These are phyloP conservation scores for Paramarasmius palmivorus DNA, from an alignment of 1,284 basidiomycete genomes.

Conservation along the genomic window DNA sequence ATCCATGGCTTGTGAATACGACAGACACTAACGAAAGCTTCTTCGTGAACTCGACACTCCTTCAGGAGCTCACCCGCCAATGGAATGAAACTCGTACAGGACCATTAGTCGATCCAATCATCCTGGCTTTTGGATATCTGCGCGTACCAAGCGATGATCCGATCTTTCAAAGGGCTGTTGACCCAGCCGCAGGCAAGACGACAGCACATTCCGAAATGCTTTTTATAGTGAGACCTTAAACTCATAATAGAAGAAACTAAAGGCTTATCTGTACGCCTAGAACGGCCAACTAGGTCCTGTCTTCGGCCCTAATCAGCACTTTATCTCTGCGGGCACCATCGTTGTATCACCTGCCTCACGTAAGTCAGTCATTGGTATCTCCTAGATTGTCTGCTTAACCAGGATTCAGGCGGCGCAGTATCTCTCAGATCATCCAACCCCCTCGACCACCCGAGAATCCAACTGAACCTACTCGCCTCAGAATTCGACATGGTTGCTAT, in stretches of 20 bases:
- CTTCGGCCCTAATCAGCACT: conserved; percentile 26
- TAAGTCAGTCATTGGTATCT: conserved; percentile 20
- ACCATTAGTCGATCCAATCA: conserved; percentile 21
- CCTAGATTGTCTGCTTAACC: background rate
- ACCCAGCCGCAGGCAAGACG: conserved; percentile 14
- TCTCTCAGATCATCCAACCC: conserved; percentile 34
- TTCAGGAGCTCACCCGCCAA: conserved; percentile 13
- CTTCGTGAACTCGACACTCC: conserved; percentile 19
- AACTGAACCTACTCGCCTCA: conserved; percentile 33
- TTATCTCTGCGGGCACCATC: conserved; percentile 25
- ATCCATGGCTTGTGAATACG: conserved; percentile 23
- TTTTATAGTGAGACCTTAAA: conserved; percentile 11
- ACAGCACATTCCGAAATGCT: conserved; percentile 16
- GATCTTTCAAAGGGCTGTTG: conserved; percentile 13
- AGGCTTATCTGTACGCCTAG: conserved; percentile 3
- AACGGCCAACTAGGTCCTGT: conserved; percentile 8
- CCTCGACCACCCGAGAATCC: conserved; percentile 38
- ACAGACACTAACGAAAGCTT: conserved; percentile 24
- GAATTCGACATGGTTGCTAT: conserved; percentile 37
- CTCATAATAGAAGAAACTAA: too few species aligned
- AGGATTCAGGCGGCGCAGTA: conserved; percentile 36
- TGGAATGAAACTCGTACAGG: conserved; percentile 25
- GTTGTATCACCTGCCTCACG: conserved; percentile 35
- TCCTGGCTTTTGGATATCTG: conserved; percentile 23
- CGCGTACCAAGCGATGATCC: conserved; percentile 20